phyloP scores from a whole-genome alignment of 129 eudicot genomes.

The Apium graveolens region DNA sequence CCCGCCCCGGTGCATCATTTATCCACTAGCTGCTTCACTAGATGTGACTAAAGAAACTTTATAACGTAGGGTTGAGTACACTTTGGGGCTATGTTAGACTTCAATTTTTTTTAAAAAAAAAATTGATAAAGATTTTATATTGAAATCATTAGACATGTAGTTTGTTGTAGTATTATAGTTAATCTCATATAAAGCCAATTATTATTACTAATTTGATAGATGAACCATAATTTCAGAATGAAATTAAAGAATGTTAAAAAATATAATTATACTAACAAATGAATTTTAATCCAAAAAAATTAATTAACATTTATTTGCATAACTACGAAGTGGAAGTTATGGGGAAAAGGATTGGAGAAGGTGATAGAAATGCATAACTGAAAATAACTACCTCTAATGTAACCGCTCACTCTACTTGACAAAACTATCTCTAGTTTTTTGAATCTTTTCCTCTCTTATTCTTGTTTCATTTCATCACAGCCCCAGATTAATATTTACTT shows the following conservation, averaged over 20 bases:
- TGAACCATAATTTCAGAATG: no score
- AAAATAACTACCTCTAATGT: slow-evolving; percentile 37
- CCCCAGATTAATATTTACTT: background rate
- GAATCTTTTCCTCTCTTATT: slow-evolving; percentile 14
- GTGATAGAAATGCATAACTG: slow-evolving; percentile 35
- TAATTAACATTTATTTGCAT: no score
- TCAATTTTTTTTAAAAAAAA: no score
- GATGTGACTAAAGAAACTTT: background rate
- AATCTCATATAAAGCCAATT: no score
- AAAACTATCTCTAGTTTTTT: slow-evolving; percentile 19
- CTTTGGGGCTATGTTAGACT: background rate
- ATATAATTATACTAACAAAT: no score
- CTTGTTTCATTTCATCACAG: background rate
- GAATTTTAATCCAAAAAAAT: no score
- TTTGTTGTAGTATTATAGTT: no score
- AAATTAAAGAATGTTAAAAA: no score
- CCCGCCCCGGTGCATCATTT: background rate
- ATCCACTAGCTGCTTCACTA: background rate
- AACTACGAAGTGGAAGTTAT: background rate
- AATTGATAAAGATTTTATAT: no score
- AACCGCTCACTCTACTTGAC: slow-evolving; percentile 40
- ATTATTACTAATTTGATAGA: no score
- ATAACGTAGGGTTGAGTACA: background rate
- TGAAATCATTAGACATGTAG: background rate
- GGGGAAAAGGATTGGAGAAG: background rate